Conservation (phyloP, 108 stramenopile genomes). For the Aureococcus anophagefferens region DNA sequence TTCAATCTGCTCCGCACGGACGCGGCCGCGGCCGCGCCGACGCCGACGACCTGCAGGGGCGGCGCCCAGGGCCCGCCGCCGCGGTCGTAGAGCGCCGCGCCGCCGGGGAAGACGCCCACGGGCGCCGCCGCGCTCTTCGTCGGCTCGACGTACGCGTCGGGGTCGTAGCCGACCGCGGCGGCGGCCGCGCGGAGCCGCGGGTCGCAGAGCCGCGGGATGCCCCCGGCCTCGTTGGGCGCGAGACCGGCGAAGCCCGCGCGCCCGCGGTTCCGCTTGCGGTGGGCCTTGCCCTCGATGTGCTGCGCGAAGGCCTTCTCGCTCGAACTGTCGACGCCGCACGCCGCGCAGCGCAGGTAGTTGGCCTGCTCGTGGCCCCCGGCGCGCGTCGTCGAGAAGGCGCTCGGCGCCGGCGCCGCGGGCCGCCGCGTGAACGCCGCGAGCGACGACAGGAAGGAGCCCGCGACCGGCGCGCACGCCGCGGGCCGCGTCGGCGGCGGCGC, state of each 20-base stretch:
- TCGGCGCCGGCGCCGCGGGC: too few relatives aligned
- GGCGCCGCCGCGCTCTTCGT: neutral
- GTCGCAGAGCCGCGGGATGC: neutral
- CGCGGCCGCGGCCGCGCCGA: neutral
- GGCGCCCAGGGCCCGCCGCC: neutral
- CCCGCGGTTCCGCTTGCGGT: neutral
- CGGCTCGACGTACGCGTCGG: neutral
- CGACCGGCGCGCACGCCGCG: too few relatives aligned
- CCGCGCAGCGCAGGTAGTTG: neutral
- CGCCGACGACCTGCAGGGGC: neutral
- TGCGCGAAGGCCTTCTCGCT: neutral
- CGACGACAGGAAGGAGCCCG: too few relatives aligned
- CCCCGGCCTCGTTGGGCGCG: neutral
- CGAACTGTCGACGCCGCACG: neutral
- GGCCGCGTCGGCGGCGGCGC: too few relatives aligned
- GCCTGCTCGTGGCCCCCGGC: neutral
- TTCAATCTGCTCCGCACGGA: too few relatives aligned
- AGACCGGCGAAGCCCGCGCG: neutral
- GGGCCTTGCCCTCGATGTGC: neutral
- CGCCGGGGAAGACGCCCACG: too few relatives aligned
- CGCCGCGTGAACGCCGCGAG: too few relatives aligned
- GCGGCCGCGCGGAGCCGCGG: neutral
- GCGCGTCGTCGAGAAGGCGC: too few relatives aligned
- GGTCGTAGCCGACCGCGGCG: neutral
- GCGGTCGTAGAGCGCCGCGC: too few relatives aligned